Base-by-base conservation (phyloP, 192 early-diverging fungal genomes). In the Gonapodya prolifera region DNA sequence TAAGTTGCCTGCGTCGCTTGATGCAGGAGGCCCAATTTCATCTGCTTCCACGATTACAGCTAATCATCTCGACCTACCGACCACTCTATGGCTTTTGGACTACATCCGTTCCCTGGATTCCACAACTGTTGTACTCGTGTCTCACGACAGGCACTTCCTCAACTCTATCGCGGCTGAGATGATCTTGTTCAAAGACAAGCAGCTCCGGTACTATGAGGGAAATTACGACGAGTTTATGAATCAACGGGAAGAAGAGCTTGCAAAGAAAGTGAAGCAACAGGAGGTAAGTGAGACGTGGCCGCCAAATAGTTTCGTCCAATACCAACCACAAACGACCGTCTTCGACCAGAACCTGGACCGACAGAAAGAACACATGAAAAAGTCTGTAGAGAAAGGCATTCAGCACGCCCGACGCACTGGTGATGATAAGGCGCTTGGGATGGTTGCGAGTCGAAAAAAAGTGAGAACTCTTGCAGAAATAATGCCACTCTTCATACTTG, bases 71-170 rank as follows among this genome's bases (percentile, higher is more conserved):
- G 96, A 98, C 79, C 81, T 98, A 34, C 91, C 91, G 1, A 92
- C 94, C 28, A 95, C 94, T 35, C 81, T 94, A n/a, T 98, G 95
- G 95, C 87, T 98, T 1, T 91, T 94, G 76, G 83, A 88, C 33
- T 96, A 98, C 71, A 81, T 93, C 23, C 80, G 87, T 29, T 80
- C 83, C 17, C 80, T 76, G 8, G 23, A 23, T 29, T 84, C 88
- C 77, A 86, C 87, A 31, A 94, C 94, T 0, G 83, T 97, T 35
- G 89, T 97, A 0, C 84, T 92, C 32, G 93, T 97, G 23, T 95
- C 94, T 35, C 95, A 94, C 78, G 95, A 97, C 80, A 91, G 93
- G 71, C 86, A 88, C 76, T 96, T 97, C 70, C 86, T 97, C 77
- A 94, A 95, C 78, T 85, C 87, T 28, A 88, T 94, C 0, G 86